Base-by-base conservation (phyloP, 106 monocot genomes). In the Dactylorhiza incarnata region DNA sequence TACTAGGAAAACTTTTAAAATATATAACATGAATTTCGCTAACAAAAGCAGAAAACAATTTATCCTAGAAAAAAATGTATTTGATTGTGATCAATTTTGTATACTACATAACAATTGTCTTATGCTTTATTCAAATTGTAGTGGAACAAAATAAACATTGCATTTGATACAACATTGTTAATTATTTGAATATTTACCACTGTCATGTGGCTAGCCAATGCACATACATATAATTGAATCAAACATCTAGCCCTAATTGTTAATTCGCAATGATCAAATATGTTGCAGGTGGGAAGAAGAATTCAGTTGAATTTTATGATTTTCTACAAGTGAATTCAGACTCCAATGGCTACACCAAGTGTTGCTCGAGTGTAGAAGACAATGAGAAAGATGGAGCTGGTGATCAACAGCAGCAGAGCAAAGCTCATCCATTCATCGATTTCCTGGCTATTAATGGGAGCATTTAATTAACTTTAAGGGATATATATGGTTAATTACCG, bases 261-360 rank as follows among this genome's bases (percentile, higher is more conserved):
- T 29, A 65, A 12, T 1, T 37, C 1, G 10, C 24, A 26, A 26
- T 29, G 24, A 4, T 26, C 29, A 26, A 37, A 65, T 29, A 29
- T 23, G 26, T 66, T 43, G 65, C 84, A 78, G 87, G 72, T 75
- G 72, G 23, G 20, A 69, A 58, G 23, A 84, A 79, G 37, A 81
- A 73, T 13, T 59, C 70, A 23, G 52, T 82, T 10, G 87, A 90
- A 74, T 94, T 94, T 52, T 90, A 94, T 45, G 88, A 94, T 76
- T 94, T 94, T 77, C 84, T 94, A 22, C 88, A 79, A 73, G 90
- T 90, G 29, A 88, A 86, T 22, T 79, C 85, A 5, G 80, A 80
- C 24, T 56, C 85, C 0, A 83, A 82, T 26, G 79, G 80, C 37
- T 37, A 37, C 44, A 61, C 85, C 0, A 85, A 81, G 49, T 79